phyloP scores from a whole-genome alignment of 1,284 basidiomycete species.

The Uromyces viciae-fabae region DNA sequence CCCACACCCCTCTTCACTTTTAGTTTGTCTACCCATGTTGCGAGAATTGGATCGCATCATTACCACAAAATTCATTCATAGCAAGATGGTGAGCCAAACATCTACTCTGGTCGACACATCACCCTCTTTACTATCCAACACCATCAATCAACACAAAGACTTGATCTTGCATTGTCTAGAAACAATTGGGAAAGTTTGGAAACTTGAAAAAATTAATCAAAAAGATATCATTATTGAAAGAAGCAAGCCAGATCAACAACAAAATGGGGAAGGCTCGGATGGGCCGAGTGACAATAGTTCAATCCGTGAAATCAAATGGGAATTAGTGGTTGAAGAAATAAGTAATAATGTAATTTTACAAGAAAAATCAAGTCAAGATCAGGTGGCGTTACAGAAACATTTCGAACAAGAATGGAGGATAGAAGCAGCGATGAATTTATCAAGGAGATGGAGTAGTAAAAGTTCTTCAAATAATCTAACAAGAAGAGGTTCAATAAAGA shows the following conservation, averaged over 20 bases:
- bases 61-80: neutral
- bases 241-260: neutral
- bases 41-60: neutral
- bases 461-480: neutral
- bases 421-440: neutral
- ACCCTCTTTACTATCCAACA: neutral
- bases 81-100: too few species aligned
- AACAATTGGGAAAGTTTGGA: slow-evolving; percentile 9
- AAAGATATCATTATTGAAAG: neutral
- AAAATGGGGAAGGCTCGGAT: neutral
- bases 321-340: neutral
- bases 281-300: neutral
- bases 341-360: neutral
- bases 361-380: neutral
- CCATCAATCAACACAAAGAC: neutral
- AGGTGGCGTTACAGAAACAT: neutral
- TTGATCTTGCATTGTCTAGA: neutral
- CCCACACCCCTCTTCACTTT: neutral
- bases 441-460: neutral
- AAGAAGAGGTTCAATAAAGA: too few species aligned
- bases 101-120: neutral
- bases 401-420: neutral
- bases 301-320: neutral
- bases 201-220: neutral
- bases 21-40: slow-evolving; percentile 26